Conservation (phyloP, 805 yeast species). For the Metschnikowia cerradonensis region DNA sequence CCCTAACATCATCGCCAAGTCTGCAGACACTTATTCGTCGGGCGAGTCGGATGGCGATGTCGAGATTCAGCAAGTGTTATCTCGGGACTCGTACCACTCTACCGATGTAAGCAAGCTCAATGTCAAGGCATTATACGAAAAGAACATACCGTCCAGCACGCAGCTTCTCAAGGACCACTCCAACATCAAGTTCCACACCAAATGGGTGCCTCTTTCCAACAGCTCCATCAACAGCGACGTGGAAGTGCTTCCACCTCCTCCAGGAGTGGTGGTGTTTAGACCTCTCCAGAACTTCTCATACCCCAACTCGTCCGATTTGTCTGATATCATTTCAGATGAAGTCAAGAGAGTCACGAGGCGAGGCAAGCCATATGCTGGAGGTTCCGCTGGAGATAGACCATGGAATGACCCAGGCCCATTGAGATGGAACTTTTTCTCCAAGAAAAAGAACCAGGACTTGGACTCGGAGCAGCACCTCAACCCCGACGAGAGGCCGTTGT, state of each 20-base stretch:
- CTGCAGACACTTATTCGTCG: slow-evolving; percentile 18
- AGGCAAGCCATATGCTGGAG: slow-evolving; percentile 43
- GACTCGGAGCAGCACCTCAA: slow-evolving; percentile 18
- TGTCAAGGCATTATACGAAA: slow-evolving; percentile 13
- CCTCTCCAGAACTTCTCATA: slow-evolving; percentile 79
- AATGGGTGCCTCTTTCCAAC: slow-evolving; percentile 64
- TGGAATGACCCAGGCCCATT: slow-evolving; percentile 88
- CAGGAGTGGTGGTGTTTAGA: slow-evolving; percentile 83
- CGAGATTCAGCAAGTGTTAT: slow-evolving; percentile 43
- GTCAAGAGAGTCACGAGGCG: slow-evolving; percentile 58
- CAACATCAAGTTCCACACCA: slow-evolving; percentile 45
- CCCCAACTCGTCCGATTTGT: slow-evolving; percentile 72
- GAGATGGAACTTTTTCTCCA: slow-evolving; percentile 27
- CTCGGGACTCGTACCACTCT: slow-evolving; percentile 26
- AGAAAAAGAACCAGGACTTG: slow-evolving; percentile 8
- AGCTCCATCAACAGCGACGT: slow-evolving; percentile 53
- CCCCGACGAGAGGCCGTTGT: slow-evolving; percentile 54
- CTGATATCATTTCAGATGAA: slow-evolving; percentile 65
- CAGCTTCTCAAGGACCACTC: slow-evolving; percentile 27
- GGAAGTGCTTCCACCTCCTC: slow-evolving; percentile 72
- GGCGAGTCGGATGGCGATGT: slow-evolving; percentile 24
- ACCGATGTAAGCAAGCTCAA: slow-evolving; percentile 21
- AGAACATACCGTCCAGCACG: slow-evolving; percentile 19
- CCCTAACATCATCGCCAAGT: slow-evolving; percentile 43
- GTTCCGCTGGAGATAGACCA: slow-evolving; percentile 60